Evolutionary conservation across 345 rosid genomes (phyloP), one percentile per base, ranked within the genome.

Genomic region (Citrus hindsii): DNA sequence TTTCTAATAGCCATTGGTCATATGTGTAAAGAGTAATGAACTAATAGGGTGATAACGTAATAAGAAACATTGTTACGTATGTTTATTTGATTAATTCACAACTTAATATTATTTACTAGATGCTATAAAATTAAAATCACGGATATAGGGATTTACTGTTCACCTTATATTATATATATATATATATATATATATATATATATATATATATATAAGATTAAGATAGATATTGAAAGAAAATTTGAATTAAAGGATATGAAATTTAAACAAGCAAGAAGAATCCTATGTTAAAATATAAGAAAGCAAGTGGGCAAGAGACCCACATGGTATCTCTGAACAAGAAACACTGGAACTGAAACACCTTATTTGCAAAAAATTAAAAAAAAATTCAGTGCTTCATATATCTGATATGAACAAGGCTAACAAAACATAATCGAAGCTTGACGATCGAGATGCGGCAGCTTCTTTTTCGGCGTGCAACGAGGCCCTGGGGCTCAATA

Each of bases 381-480:
- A 63, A 62, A 62, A 46, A 46, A 21, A 22, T n/a, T 46, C 35
- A 48, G 55, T 48, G 58, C 71, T 63, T 33, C 27, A 30, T 37
- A n/a, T 46, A 46, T 46, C 51, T 46, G 53, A 21, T 4, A 53
- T 55, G 35, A 12, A 64, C 61, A 48, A 53, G 51, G 25, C 40
- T n/a, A 27, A 6, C 13, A 51, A 38, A 30, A 74, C 59, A 65
- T n/a, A 27, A 73, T 63, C 22, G 63, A 63, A 32, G 46, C 28
- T 25, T 58, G 72, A 69, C 51, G 76, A 48, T 55, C 46, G 42
- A 80, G 64, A 79, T 64, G 27, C 60, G 28, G 76, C 84, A 81
- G 78, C 82, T 65, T 72, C 84, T 81, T 84, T 72, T 71, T 72
- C 69, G 79, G 82, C 77, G 83, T 74, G 83, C 79, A 77, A 69